These are phyloP conservation scores for Cordyceps fumosorosea DNA, from an alignment of 2,329 filamentous ascomycete species.

Conservation along the genomic window DNA sequence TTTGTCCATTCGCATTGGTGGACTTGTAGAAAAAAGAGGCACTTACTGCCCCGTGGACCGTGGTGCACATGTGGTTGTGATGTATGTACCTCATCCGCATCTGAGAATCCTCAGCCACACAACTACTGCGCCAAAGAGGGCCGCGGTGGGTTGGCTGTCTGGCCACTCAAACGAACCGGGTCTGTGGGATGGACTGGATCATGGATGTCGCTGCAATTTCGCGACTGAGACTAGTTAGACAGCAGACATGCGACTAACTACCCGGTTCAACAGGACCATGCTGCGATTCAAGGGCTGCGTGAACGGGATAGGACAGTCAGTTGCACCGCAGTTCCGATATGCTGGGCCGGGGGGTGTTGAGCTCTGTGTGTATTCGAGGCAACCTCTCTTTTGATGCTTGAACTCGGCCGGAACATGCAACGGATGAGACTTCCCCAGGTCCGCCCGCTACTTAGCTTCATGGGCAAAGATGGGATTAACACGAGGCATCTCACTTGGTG, in stretches of 20 bases:
- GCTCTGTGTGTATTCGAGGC: background rate
- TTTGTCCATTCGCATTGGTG: background rate
- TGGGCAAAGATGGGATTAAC: background rate
- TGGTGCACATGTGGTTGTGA: background rate
- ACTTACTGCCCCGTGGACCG: background rate
- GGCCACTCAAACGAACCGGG: background rate
- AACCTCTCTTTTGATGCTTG: background rate
- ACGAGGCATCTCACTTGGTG: background rate
- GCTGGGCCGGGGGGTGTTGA: background rate
- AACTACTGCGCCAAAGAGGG: background rate
- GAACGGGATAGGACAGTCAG: background rate
- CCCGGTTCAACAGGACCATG: background rate
- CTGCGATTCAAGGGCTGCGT: background rate
- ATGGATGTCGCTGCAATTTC: slow-evolving; percentile 2
- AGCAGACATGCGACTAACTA: background rate
- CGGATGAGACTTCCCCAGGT: background rate
- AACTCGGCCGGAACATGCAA: background rate
- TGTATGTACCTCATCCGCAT: background rate
- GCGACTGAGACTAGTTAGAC: background rate
- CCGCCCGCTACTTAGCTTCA: background rate
- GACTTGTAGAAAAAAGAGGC: background rate
- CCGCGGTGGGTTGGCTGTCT: background rate
- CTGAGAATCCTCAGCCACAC: background rate
- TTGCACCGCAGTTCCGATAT: background rate
- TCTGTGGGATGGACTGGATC: background rate